These are phyloP conservation scores for Clathrus columnatus DNA, from an alignment of 768 basidiomycete species.

Conservation along the genomic window DNA sequence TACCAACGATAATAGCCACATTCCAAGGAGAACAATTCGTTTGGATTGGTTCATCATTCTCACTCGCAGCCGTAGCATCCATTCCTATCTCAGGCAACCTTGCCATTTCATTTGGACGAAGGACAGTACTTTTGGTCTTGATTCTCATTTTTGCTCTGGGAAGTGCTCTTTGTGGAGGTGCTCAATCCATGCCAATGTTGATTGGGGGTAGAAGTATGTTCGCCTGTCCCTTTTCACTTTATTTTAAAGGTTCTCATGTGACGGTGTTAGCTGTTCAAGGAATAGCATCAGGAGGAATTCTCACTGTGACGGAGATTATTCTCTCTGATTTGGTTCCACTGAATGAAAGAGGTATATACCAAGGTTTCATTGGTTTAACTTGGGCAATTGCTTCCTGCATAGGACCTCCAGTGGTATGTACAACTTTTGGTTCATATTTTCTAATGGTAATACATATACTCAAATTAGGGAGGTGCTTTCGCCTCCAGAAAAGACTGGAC, in stretches of 20 bases:
- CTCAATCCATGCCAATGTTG: slow-evolving; percentile 20
- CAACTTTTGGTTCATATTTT: neutral
- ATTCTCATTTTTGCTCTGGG: slow-evolving; percentile 19
- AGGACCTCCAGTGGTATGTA: slow-evolving; percentile 6
- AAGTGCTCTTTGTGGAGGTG: slow-evolving; percentile 21
- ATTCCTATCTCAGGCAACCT: slow-evolving; percentile 14
- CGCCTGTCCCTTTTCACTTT: slow-evolving; percentile 31
- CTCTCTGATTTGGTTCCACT: slow-evolving; percentile 24
- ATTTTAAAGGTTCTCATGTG: neutral
- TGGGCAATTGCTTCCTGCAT: slow-evolving; percentile 15
- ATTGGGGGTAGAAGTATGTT: slow-evolving; percentile 22
- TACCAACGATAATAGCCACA: slow-evolving; percentile 33
- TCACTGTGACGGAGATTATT: slow-evolving; percentile 19
- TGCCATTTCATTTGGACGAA: slow-evolving; percentile 16
- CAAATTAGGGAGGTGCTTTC: slow-evolving; percentile 15
- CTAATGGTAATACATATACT: neutral
- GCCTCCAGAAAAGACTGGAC: slow-evolving; percentile 13
- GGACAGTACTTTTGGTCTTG: slow-evolving; percentile 11
- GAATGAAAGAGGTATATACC: slow-evolving; percentile 23
- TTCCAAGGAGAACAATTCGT: slow-evolving; percentile 31
- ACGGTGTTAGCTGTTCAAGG: slow-evolving; percentile 4
- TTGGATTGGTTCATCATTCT: slow-evolving; percentile 16
- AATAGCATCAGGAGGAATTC: slow-evolving; percentile 13
- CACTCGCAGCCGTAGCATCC: slow-evolving; percentile 14
- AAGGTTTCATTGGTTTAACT: slow-evolving; percentile 22